These are phyloP conservation scores for Anthracocystis setariae DNA, from an alignment of 1,284 basidiomycete species.

Conservation along the genomic window DNA sequence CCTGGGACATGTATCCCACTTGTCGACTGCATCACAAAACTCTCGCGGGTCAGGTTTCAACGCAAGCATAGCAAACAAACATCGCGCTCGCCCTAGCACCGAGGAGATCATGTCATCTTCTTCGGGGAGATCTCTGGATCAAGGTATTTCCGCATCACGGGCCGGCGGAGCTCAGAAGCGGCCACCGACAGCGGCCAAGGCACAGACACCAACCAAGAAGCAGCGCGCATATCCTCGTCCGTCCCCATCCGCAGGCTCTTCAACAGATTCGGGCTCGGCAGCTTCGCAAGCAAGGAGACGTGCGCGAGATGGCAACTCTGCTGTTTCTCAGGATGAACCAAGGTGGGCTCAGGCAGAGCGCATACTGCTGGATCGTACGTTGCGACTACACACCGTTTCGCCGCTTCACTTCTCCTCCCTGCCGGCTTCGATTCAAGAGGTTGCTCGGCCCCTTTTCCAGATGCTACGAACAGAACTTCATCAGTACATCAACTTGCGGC, in stretches of 20 bases:
- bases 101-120: conserved; percentile 23
- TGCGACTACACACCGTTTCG: conserved; percentile 43
- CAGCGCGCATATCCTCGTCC: conserved; percentile 24
- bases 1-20: neutral
- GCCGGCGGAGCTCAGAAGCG: conserved; percentile 42
- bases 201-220: conserved; percentile 18
- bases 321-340: conserved; percentile 15
- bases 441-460: conserved; percentile 34
- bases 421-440: conserved; percentile 37
- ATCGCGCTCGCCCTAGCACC: neutral
- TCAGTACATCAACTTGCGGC: conserved; percentile 45
- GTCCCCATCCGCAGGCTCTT: conserved; percentile 28
- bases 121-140: conserved; percentile 21
- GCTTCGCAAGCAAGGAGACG: conserved; percentile 21
- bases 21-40: neutral
- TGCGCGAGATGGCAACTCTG: conserved; percentile 14
- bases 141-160: conserved; percentile 43
- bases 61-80: neutral
- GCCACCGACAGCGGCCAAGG: conserved; percentile 24
- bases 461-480: conserved; percentile 36
- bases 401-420: conserved; percentile 44
- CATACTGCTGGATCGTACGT: conserved; percentile 35
- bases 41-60: neutral
- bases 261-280: conserved; percentile 24
- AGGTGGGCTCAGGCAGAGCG: conserved; percentile 26